Conservation (phyloP, 2,329 filamentous ascomycete species). For the Didymella exigua region DNA sequence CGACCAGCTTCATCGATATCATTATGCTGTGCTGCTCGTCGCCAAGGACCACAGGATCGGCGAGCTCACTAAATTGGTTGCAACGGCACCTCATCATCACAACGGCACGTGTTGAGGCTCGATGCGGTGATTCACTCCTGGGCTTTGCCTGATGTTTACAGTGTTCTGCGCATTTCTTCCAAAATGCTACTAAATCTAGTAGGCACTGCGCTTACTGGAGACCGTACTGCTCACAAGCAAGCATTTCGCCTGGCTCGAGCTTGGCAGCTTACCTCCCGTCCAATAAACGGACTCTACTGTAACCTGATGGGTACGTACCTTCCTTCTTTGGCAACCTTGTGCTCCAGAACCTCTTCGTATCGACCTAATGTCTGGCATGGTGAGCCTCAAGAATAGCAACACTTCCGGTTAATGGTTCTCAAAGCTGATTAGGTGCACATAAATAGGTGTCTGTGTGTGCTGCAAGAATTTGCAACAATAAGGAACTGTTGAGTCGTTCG, state of each 20-base stretch:
- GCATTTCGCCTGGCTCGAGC: conserved; percentile 1
- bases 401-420: neutral
- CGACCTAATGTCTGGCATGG: neutral
- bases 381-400: neutral
- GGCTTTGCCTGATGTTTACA: neutral
- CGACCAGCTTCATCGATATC: neutral
- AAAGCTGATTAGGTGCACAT: neutral
- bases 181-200: neutral
- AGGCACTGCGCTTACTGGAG: neutral
- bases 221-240: neutral
- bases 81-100: neutral
- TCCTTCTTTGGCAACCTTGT: neutral
- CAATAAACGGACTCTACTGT: neutral
- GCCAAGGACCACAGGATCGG: too few species aligned
- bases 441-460: neutral
- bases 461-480: neutral
- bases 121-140: neutral
- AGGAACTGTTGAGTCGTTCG: neutral
- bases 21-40: too few species aligned
- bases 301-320: conserved; percentile 4
- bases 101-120: neutral
- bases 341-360: neutral
- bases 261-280: conserved; percentile 5
- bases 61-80: neutral
- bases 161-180: neutral